Percentiles rank a stretch among this genome's conserved stretches.
Conservation (phyloP, 169 alveolate species). For the Cystoisospora suis region DNA sequence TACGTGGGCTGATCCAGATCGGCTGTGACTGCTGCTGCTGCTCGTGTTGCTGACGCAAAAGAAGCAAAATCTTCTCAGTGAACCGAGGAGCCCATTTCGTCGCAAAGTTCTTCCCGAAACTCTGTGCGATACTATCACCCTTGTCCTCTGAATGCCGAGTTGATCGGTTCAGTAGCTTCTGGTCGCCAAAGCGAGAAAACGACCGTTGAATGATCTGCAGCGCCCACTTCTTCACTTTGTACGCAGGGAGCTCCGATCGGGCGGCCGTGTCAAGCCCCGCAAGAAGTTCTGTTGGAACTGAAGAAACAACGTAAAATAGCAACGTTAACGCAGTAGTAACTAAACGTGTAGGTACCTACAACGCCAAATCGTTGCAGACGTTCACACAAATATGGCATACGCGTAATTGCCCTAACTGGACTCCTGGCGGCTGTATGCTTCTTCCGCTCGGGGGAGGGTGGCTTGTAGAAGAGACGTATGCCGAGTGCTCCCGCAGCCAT, state of each 20-base stretch:
- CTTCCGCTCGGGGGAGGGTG: too few species aligned
- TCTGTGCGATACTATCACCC: background rate
- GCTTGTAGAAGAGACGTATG: too few species aligned
- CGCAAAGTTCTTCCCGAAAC: conserved; percentile 20
- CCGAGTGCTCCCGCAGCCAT: too few species aligned
- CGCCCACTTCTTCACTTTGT: conserved; percentile 61
- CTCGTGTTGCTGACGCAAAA: conserved; percentile 34
- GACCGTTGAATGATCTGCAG: conserved; percentile 49
- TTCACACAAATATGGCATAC: too few species aligned
- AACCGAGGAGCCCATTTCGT: conserved; percentile 33
- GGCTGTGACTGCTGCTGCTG: background rate
- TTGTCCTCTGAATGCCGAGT: background rate
- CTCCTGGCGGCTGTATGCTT: too few species aligned
- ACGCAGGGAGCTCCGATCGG: conserved; percentile 40
- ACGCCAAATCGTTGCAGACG: too few species aligned
- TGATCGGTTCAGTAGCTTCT: conserved; percentile 33
- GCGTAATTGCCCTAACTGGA: too few species aligned
- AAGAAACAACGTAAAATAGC: too few species aligned
- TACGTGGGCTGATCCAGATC: conserved; percentile 43
- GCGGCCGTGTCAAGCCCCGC: background rate
- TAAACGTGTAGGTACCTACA: too few species aligned
- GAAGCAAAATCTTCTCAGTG: conserved; percentile 52
- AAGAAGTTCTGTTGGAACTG: conserved; percentile 29
- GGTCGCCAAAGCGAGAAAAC: conserved; percentile 52
- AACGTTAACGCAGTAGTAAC: too few species aligned